A percentile compares a stretch with the other conserved stretches of the same genome.
These are phyloP conservation scores for Boletus speciosus DNA, from an alignment of 768 basidiomycete species.

Conservation along the genomic window DNA sequence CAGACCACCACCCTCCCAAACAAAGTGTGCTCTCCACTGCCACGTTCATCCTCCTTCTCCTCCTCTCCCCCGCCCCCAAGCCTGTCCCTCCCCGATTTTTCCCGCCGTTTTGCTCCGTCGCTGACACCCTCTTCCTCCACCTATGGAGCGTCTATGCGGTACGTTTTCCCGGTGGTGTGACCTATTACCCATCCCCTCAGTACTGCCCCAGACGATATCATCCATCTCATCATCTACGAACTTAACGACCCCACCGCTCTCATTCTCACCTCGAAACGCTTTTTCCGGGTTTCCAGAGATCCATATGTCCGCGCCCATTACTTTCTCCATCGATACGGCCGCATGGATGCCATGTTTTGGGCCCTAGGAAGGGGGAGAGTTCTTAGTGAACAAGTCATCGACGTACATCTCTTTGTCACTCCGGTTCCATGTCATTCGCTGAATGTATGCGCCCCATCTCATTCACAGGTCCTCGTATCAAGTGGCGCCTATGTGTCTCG, in stretches of 20 bases:
- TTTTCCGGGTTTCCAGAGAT: constrained; percentile 61
- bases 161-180: constrained; percentile 28
- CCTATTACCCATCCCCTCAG: constrained; percentile 9
- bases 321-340: constrained; percentile 72
- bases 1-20: constrained; percentile 34
- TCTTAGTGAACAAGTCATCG: constrained; percentile 60
- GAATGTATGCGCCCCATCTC: constrained; percentile 24
- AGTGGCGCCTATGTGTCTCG: constrained; percentile 78
- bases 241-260: constrained; percentile 62
- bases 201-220: constrained; percentile 49
- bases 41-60: not conserved
- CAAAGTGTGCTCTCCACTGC: constrained; percentile 21
- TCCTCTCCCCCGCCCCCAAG: not conserved
- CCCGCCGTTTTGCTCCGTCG: not conserved
- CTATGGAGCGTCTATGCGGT: constrained; percentile 71
- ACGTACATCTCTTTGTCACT: constrained; percentile 46
- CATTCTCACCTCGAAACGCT: constrained; percentile 54
- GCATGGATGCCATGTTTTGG: constrained; percentile 66
- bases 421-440: constrained; percentile 17
- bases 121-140: constrained; percentile 1
- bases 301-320: constrained; percentile 76
- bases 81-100: constrained; percentile 2
- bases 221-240: constrained; percentile 72
- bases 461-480: constrained; percentile 58
- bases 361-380: constrained; percentile 72